Base-by-base conservation (phyloP, 176 grass and related monocot species). In the Bromus sterilis region DNA sequence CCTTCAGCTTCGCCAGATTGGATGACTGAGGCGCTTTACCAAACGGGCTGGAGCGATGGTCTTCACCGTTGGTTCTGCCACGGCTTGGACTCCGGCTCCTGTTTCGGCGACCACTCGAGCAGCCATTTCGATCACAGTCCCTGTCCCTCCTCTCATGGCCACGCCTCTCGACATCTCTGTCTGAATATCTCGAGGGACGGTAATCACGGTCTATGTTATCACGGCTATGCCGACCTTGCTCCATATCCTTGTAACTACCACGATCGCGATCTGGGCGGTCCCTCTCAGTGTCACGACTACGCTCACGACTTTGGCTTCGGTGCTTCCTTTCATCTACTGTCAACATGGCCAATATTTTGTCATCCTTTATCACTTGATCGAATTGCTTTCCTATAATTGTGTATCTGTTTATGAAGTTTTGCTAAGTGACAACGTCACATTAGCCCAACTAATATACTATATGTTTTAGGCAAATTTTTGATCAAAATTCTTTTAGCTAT, bases 1-100 rank as follows among this genome's bases (percentile, higher is more conserved):
- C 97, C 85, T 96, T 99, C 75, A 96, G 33, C 83, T 90, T 99
- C 56, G 84, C 82, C 64, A 99, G 68, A 75, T 99, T 96, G 67
- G 86, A 95, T 30, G 90, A 62, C 20, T 85, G 87, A 42, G 75
- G 71, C 7, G 75, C 85, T 89, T 74, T 90, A 84, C 91, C 90
- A 80, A 90, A 93, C 65, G 89, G 97, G 8, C 91, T 94, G 15
- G 83, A 84, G 18, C 76, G 70, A 39, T 74, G 82, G 53, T 74
- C 86, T 35, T 86, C 80, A 2, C 61, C 34, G 0, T 91, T 59
- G 10, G 77, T 87, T 83, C 87, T 86, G 26, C 83, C 76, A 86
- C 40, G 76, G 28, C 42, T 83, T 6, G 89, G 87, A 84, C 88
- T 93, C 67, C 81, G 68, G 29, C 87, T 89, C 81, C 82, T 76